Evolutionary conservation across 768 basidiomycete genomes (phyloP), one percentile per base, ranked within the genome.

Genomic region (Pulveroboletus ravenelii): DNA sequence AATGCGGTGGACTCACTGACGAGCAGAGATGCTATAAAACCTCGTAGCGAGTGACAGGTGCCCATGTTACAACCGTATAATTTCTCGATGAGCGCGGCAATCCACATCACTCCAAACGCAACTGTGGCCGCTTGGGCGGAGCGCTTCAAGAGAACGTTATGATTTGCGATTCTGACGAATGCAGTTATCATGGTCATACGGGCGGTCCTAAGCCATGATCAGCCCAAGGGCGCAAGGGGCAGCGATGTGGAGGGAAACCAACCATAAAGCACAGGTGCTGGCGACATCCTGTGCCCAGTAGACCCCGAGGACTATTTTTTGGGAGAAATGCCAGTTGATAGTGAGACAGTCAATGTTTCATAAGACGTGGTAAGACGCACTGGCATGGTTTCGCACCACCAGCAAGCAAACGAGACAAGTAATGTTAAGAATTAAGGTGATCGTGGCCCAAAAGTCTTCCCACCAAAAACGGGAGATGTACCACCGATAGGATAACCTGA

Each of bases 161-260:
- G 25, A 9, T 38, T 13, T 17, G 41, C 40, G 30, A 47, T 45
- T 25, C 41, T 42, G 23, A 42, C 34, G 15, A 54, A 17, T 10
- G 43, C 9, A 17, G 44, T 37, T 31, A 52, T 52, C 48, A 38
- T 52, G 32, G 47, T 50, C 48, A 32, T 36, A 41, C 48, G 36
- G 30, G 49, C 49, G 5, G 50, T 37, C 41, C 50, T 52, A 27
- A 20, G 13, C 20, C 23, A 2, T 1, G 30, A 31, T 31, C 31
- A 51, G 27, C 18, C 7, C 13, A 15, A 27, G n/a, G 30, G 14
- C 6, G 27, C 14, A 8, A 3, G 38, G 7, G 1, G n/a, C 23
- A 7, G 15, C 10, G 7, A 15, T 2, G 7, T n/a, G 7, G 13
- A 39, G 6, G 8, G 31, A 20, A 39, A 43, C 52, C 2, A 29